These are phyloP conservation scores for Trichoderma atroviride DNA, from an alignment of 2,329 filamentous ascomycete species.

Conservation along the genomic window DNA sequence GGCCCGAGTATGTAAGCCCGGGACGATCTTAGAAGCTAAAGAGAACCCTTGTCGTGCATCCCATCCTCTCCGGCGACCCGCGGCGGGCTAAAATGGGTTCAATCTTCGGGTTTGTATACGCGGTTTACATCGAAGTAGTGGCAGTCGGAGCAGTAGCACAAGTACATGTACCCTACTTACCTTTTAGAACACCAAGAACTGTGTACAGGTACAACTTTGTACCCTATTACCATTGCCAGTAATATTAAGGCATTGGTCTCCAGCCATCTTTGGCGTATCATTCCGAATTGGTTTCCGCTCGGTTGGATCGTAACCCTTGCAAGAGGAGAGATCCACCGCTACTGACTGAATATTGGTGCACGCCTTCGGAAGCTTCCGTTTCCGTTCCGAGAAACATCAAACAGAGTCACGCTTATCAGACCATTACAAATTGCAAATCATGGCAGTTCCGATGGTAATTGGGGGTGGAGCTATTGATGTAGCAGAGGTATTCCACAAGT, in stretches of 20 bases:
- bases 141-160: neutral
- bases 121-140: neutral
- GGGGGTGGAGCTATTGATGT: neutral
- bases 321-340: neutral
- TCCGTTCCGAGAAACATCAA: neutral
- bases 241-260: neutral
- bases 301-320: neutral
- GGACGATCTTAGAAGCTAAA: slow-evolving; percentile 13
- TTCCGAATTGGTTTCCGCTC: neutral
- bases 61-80: neutral
- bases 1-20: neutral
- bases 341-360: neutral
- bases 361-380: neutral
- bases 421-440: neutral
- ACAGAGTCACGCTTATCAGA: too few relatives aligned
- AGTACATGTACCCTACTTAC: neutral
- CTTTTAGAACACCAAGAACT: neutral
- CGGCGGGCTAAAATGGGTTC: neutral
- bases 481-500: neutral
- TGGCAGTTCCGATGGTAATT: neutral
- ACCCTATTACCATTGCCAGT: neutral
- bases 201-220: neutral
- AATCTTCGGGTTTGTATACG: neutral
- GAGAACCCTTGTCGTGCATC: slow-evolving; percentile 1
- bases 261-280: neutral